phyloP scores from a whole-genome alignment of 1,284 basidiomycete genomes.

The Malassezia sp. region DNA sequence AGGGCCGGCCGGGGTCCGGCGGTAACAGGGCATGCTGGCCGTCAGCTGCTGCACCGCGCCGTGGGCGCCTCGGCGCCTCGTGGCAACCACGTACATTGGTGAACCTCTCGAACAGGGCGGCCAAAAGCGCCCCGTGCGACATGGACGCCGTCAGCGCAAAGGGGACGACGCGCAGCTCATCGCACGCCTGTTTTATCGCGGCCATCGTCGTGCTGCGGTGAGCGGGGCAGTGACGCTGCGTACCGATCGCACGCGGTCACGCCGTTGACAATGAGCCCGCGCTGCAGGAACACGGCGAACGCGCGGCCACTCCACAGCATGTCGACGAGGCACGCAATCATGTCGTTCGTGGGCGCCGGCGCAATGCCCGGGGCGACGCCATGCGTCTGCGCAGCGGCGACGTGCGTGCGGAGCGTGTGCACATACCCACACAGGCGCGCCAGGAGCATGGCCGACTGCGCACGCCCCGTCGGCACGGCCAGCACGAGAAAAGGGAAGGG shows the following conservation, averaged over 20 bases:
- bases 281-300: slow-evolving; percentile 9
- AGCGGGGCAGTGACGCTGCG: too few species aligned
- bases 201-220: too few species aligned
- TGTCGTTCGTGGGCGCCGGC: slow-evolving; percentile 7
- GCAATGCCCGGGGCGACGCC: not conserved
- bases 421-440: slow-evolving; percentile 8
- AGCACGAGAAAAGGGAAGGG: slow-evolving; percentile 13
- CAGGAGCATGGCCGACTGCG: slow-evolving; percentile 9
- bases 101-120: slow-evolving; percentile 13
- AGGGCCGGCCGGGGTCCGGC: not conserved
- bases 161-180: slow-evolving; percentile 11
- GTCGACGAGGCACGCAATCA: slow-evolving; percentile 10
- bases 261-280: slow-evolving; percentile 7
- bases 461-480: slow-evolving; percentile 1
- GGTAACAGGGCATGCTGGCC: slow-evolving; percentile 6
- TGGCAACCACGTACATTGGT: too few species aligned
- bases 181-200: slow-evolving; percentile 7
- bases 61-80: too few species aligned
- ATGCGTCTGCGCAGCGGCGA: too few species aligned
- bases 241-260: slow-evolving; percentile 5
- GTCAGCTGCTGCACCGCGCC: too few species aligned
- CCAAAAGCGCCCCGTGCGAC: slow-evolving; percentile 14
- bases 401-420: not conserved
- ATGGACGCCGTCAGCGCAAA: slow-evolving; percentile 13
- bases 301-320: slow-evolving; percentile 16